Evolutionary conservation across 106 monocot species (phyloP).

Genomic region (Narthecium ossifragum): DNA sequence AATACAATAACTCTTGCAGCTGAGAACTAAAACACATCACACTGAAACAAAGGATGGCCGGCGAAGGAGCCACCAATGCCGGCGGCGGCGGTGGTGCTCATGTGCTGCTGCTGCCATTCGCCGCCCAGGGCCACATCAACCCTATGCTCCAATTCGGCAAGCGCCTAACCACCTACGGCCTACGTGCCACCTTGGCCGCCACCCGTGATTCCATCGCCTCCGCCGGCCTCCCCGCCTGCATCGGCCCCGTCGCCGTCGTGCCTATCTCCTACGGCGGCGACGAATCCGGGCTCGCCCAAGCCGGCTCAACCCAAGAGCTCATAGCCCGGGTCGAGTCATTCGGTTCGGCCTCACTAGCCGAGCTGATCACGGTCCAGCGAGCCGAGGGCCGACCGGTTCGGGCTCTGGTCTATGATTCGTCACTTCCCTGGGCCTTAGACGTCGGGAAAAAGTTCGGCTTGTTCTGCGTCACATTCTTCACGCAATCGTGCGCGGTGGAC

Average conservation of each 20-base stretch:
- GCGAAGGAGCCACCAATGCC: too few species aligned
- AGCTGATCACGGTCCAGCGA: slow-evolving; percentile 17
- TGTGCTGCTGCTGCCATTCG: slow-evolving; percentile 56
- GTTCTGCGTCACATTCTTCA: slow-evolving; percentile 39
- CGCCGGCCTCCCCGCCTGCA: neutral
- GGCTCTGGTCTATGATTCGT: slow-evolving; percentile 44
- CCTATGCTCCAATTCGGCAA: slow-evolving; percentile 76
- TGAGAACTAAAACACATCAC: too few species aligned
- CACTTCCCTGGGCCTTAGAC: slow-evolving; percentile 41
- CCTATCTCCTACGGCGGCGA: slow-evolving; percentile 75
- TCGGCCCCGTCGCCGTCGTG: slow-evolving; percentile 19
- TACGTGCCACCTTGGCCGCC: slow-evolving; percentile 24
- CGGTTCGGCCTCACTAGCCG: slow-evolving; percentile 24
- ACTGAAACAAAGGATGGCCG: too few species aligned
- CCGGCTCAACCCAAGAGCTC: slow-evolving; percentile 14
- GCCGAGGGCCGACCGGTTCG: slow-evolving; percentile 20
- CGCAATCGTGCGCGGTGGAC: slow-evolving; percentile 42
- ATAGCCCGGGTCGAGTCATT: slow-evolving; percentile 24
- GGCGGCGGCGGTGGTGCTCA: too few species aligned
- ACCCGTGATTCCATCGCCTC: slow-evolving; percentile 40
- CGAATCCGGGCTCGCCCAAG: slow-evolving; percentile 14
- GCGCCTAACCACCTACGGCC: slow-evolving; percentile 27
- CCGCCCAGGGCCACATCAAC: slow-evolving; percentile 84
- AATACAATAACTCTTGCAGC: too few species aligned
- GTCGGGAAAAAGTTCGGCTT: slow-evolving; percentile 29